Conservation (phyloP, 495 filamentous ascomycete species). For the Penicillium desertorum region DNA sequence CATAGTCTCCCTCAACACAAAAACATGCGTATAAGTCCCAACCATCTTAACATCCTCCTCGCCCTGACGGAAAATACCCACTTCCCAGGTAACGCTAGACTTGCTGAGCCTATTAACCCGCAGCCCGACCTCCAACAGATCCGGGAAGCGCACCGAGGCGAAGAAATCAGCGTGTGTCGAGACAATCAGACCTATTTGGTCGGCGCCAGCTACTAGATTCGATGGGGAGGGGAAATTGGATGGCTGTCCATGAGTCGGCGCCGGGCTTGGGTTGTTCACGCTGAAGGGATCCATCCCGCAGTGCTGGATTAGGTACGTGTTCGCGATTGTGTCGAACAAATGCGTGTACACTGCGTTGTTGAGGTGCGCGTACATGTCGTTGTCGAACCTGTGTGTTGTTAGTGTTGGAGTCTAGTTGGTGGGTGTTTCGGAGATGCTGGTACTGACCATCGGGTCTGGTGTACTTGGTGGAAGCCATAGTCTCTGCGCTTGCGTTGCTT, state of each 20-base stretch:
- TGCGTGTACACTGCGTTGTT: slow-evolving; percentile 84
- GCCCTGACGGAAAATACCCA: slow-evolving; percentile 79
- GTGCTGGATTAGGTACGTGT: slow-evolving; percentile 79
- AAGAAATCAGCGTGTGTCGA: slow-evolving; percentile 84
- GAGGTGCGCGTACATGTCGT: slow-evolving; percentile 91
- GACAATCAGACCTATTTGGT: slow-evolving; percentile 61
- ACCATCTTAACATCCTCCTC: slow-evolving; percentile 78
- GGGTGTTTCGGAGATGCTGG: neutral
- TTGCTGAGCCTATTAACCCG: slow-evolving; percentile 80
- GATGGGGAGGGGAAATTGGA: slow-evolving; percentile 10
- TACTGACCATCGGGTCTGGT: slow-evolving; percentile 82
- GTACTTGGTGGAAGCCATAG: slow-evolving; percentile 78
- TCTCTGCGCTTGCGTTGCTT: slow-evolving; percentile 60
- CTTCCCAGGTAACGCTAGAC: slow-evolving; percentile 89
- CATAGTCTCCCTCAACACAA: slow-evolving; percentile 71
- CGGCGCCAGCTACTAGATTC: slow-evolving; percentile 14
- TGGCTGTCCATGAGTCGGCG: slow-evolving; percentile 4
- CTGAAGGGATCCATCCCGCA: slow-evolving; percentile 72
- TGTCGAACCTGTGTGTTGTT: slow-evolving; percentile 66
- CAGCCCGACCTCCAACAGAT: slow-evolving; percentile 75
- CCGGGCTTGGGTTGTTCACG: slow-evolving; percentile 33
- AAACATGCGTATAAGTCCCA: slow-evolving; percentile 86
- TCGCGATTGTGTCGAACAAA: slow-evolving; percentile 85
- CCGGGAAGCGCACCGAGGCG: slow-evolving; percentile 77
- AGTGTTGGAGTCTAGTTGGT: slow-evolving; percentile 1